Evolutionary conservation across 768 basidiomycete species (phyloP), one percentile per base, ranked within the genome.

Genomic region (Boletus fagicola): DNA sequence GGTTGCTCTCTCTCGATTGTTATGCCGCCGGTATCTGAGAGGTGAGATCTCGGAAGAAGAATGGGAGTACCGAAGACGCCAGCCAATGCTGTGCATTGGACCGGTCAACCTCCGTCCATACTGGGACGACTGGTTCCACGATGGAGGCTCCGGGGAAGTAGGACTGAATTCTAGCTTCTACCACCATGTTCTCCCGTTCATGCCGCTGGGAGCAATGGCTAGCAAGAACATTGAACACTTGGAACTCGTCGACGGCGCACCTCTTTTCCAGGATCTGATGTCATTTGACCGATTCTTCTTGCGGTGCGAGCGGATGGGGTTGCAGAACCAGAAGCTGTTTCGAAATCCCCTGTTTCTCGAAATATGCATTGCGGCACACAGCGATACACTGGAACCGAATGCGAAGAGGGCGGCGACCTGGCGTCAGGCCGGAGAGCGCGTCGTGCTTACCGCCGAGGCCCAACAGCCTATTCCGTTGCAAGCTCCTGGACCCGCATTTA

Each of bases 31-130:
- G 49, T 80, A 77, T 53, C 62, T 78, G 31, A 70, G 70, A 16
- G 82, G 82, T 0, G 70, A 80, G n/a, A 78, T 86, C 36, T 62
- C 65, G 12, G 64, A 75, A 42, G 74, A 74, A 13, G 83, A 86
- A 63, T 85, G 83, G 84, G 73, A 78, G 45, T 77, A 75, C 48
- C 70, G 83, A 31, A 77, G 73, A 55, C 73, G 68, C 52, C 75
- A 84, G 59, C 81, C 82, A 2, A 83, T 81, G 76, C 69, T 74
- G 44, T 77, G 74, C 16, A 72, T 68, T 7, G 82, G 82, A 5
- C 81, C 81, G 13, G 58, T 81, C 13, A 83, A 80, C 63, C 58
- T 84, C 35, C 73, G 83, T 5, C 77, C 33, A 24, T 24, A 49
- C 33, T 49, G 33, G 48, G 16, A 49, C 10, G 5, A 49, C n/a